These are phyloP conservation scores for Rosa lucieae DNA, from an alignment of 306 rosid species.

Conservation along the genomic window DNA sequence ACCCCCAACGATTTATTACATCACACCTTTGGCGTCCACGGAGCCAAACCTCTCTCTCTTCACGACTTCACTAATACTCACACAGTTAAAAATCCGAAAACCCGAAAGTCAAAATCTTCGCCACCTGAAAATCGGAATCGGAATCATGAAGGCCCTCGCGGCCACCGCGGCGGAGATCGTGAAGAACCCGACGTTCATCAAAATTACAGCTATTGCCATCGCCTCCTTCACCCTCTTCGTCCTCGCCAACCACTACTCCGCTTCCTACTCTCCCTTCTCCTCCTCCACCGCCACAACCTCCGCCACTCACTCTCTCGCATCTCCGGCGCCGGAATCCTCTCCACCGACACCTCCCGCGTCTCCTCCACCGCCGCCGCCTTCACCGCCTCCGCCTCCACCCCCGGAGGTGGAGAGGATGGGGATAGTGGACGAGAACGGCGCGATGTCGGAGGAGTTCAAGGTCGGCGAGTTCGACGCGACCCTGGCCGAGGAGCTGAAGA, in stretches of 20 bases:
- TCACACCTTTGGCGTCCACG: neutral
- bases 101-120: neutral
- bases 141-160: slow-evolving; percentile 32
- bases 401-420: slow-evolving; percentile 53
- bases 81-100: neutral
- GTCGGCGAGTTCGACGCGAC: slow-evolving; percentile 59
- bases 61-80: neutral
- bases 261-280: slow-evolving; percentile 22
- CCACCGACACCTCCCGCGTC: slow-evolving; percentile 12
- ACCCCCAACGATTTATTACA: neutral
- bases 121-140: neutral
- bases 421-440: slow-evolving; percentile 66
- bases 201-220: slow-evolving; percentile 42
- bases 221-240: slow-evolving; percentile 53
- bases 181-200: slow-evolving; percentile 50
- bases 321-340: neutral
- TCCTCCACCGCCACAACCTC: slow-evolving; percentile 23
- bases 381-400: slow-evolving; percentile 41
- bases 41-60: neutral
- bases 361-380: neutral
- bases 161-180: slow-evolving; percentile 27
- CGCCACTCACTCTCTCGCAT: neutral
- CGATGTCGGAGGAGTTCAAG: slow-evolving; percentile 70
- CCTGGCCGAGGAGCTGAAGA: slow-evolving; percentile 27
- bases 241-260: slow-evolving; percentile 38